Evolutionary conservation across 2,329 filamentous ascomycete genomes (phyloP).

Genomic region (Cladosporium sp.): DNA sequence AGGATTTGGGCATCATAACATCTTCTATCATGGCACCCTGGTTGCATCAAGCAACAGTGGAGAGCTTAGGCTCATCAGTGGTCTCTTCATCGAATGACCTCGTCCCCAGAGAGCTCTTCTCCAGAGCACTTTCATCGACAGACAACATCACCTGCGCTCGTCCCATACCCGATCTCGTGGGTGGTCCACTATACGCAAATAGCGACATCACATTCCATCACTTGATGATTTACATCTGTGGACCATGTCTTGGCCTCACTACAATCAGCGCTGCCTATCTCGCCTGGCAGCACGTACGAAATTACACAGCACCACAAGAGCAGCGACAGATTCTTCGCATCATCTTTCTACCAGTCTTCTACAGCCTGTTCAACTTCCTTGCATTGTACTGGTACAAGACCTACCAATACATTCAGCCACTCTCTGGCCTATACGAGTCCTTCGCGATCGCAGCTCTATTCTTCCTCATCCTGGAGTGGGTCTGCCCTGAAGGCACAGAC

Average conservation of each 20-base stretch:
- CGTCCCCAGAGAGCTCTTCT: not conserved
- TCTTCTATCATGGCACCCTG: not conserved
- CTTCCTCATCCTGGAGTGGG: slow-evolving; percentile 18
- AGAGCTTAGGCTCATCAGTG: not conserved
- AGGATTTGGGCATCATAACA: not conserved
- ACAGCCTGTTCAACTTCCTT: slow-evolving; percentile 18
- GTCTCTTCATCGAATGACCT: not conserved
- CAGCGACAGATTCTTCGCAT: slow-evolving; percentile 21
- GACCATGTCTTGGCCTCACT: slow-evolving; percentile 11
- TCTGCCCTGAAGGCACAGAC: slow-evolving; percentile 18
- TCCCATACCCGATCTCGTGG: slow-evolving; percentile 12
- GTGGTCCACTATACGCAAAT: slow-evolving; percentile 12
- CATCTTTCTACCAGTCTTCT: slow-evolving; percentile 15
- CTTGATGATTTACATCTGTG: slow-evolving; percentile 17
- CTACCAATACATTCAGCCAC: slow-evolving; percentile 17
- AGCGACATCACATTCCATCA: slow-evolving; percentile 18
- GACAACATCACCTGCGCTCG: slow-evolving; percentile 15
- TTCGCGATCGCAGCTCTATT: slow-evolving; percentile 20
- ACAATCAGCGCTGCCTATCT: slow-evolving; percentile 12
- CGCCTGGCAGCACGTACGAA: slow-evolving; percentile 15
- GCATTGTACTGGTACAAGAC: slow-evolving; percentile 16
- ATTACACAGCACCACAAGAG: slow-evolving; percentile 19
- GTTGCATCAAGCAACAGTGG: not conserved
- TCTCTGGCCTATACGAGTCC: slow-evolving; percentile 17
- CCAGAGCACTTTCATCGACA: not conserved